Conservation (phyloP, 306 rosid species). For the Myrica gale region DNA sequence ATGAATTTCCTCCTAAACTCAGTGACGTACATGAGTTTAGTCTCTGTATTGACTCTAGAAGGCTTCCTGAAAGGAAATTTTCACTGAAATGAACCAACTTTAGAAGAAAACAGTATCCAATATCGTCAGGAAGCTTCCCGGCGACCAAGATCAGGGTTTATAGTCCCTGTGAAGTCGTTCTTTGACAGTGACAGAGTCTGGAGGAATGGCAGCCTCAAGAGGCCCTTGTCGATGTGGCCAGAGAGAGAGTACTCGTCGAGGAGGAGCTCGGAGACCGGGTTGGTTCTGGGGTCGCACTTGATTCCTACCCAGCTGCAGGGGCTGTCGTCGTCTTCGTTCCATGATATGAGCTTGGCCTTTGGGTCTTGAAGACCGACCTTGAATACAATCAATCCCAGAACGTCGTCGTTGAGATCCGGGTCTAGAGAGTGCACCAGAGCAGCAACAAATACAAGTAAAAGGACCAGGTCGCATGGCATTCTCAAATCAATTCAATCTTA, state of each 20-base stretch:
- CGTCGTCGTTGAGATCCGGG: conserved; percentile 78
- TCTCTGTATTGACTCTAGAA: conserved; percentile 78
- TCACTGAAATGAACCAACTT: conserved; percentile 68
- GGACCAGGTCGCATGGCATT: conserved; percentile 39
- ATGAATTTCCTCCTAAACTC: conserved; percentile 66
- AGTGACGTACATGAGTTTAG: conserved; percentile 64
- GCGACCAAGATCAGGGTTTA: conserved; percentile 71
- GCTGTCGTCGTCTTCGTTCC: conserved; percentile 77
- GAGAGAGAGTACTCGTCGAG: conserved; percentile 83
- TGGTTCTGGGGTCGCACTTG: conserved; percentile 58
- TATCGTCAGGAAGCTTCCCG: conserved; percentile 65
- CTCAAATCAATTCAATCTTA: conserved; percentile 6
- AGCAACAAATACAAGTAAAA: conserved; percentile 44
- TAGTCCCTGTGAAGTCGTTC: conserved; percentile 75
- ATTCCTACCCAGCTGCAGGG: conserved; percentile 85
- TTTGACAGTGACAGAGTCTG: conserved; percentile 59
- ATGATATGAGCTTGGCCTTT: conserved; percentile 47
- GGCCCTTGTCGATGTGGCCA: conserved; percentile 77
- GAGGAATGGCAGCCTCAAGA: conserved; percentile 65
- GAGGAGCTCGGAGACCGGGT: conserved; percentile 64
- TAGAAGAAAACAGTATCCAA: conserved; percentile 67
- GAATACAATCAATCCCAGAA: conserved; percentile 80
- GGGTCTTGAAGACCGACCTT: conserved; percentile 88
- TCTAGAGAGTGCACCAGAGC: conserved; percentile 37
- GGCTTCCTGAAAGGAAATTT: conserved; percentile 64